Conservation (phyloP, 2,329 filamentous ascomycete genomes). For the Apiospora kogelbergensis region DNA sequence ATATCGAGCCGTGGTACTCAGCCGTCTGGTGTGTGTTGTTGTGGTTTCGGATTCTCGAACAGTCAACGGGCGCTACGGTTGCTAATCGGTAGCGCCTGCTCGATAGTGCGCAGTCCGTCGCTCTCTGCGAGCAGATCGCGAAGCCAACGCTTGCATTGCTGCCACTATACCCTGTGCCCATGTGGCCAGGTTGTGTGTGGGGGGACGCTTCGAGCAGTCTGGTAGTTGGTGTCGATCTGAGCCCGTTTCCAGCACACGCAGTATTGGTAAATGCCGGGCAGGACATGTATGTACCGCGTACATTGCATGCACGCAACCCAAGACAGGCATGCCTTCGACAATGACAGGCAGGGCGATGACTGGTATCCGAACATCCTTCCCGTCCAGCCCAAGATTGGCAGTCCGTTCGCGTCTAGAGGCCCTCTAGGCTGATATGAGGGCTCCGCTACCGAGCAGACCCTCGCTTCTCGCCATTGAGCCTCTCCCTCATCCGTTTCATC, state of each 20-base stretch:
- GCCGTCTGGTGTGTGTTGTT: background rate
- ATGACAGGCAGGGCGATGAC: background rate
- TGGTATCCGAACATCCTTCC: background rate
- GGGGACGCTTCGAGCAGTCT: background rate
- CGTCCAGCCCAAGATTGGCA: background rate
- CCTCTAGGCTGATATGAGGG: conserved; percentile 2
- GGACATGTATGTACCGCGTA: background rate
- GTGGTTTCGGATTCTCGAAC: background rate
- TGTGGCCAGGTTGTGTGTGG: background rate
- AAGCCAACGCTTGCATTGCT: background rate
- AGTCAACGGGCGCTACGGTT: background rate
- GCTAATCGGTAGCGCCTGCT: background rate
- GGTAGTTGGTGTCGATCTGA: background rate
- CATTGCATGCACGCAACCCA: too few relatives aligned
- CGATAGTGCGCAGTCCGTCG: background rate
- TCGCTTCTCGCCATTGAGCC: background rate
- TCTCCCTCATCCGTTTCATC: background rate
- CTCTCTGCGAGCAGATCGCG: background rate
- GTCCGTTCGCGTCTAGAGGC: conserved; percentile 2
- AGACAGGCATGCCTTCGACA: background rate
- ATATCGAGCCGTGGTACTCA: background rate
- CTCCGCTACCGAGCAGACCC: background rate
- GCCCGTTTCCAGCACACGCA: too few relatives aligned
- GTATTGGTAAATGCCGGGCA: background rate
- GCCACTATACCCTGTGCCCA: background rate